Conservation (phyloP, 2,329 filamentous ascomycete species). For the Penicillium hordei region DNA sequence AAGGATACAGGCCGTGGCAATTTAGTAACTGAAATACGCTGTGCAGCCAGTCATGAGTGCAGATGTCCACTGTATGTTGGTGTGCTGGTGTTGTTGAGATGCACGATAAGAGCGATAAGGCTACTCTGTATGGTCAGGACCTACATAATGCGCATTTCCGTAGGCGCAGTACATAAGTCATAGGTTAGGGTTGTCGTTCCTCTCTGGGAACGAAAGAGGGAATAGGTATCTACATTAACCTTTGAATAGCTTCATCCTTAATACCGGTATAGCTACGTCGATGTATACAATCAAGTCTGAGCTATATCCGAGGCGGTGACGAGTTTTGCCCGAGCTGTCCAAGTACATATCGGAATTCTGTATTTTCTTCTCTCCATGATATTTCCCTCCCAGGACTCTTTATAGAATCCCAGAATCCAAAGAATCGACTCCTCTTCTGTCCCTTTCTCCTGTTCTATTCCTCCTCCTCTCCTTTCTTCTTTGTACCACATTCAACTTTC, state of each 20-base stretch:
- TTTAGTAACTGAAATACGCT: slow-evolving; percentile 17
- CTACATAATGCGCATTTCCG: neutral
- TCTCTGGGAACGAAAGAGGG: neutral
- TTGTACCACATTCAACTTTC: slow-evolving; percentile 10
- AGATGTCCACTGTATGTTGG: neutral
- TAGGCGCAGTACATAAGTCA: neutral
- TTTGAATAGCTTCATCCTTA: neutral
- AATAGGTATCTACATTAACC: too few relatives aligned
- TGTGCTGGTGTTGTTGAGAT: neutral
- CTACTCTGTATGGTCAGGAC: neutral
- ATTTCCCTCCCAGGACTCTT: neutral
- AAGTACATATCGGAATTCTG: slow-evolving; percentile 4
- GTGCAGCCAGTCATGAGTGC: slow-evolving; percentile 2
- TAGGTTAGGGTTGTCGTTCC: neutral
- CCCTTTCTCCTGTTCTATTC: neutral
- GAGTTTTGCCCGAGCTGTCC: slow-evolving; percentile 3
- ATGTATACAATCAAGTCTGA: neutral
- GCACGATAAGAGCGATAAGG: slow-evolving; percentile 8
- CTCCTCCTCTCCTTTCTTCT: neutral
- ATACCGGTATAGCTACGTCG: neutral
- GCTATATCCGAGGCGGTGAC: slow-evolving; percentile 6
- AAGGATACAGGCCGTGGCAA: slow-evolving; percentile 11
- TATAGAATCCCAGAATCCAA: neutral
- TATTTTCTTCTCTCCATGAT: slow-evolving; percentile 4
- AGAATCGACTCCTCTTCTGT: neutral